Conservation (phyloP, 805 yeast genomes). For the Cyberlindnera bimundalis region DNA sequence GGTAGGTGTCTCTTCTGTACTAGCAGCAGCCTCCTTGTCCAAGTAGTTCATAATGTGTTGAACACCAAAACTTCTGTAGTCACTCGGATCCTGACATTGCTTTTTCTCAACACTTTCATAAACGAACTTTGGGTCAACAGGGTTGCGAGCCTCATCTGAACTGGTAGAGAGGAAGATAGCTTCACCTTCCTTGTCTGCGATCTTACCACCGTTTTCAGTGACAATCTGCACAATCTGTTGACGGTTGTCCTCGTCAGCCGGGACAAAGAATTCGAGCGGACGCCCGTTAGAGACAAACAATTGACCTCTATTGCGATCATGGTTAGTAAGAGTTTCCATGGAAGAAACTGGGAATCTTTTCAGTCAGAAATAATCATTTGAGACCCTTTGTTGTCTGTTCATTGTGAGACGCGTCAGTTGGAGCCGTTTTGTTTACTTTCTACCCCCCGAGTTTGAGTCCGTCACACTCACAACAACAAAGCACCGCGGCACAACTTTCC, state of each 20-base stretch:
- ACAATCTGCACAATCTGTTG: constrained; percentile 12
- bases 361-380: too few species aligned
- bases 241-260: constrained; percentile 21
- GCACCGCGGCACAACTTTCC: too few species aligned
- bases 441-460: too few species aligned
- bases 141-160: constrained; percentile 18
- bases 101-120: constrained; percentile 19
- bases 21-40: constrained; percentile 6
- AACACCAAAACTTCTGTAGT: constrained; percentile 16
- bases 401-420: neutral
- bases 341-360: neutral
- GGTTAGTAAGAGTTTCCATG: constrained; percentile 1
- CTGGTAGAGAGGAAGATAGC: constrained; percentile 21
- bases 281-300: constrained; percentile 7
- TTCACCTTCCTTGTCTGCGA: constrained; percentile 12
- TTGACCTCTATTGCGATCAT: neutral
- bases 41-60: constrained; percentile 11
- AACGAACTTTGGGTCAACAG: constrained; percentile 23
- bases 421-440: neutral
- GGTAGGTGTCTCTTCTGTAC: constrained; percentile 8
- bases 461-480: too few species aligned
- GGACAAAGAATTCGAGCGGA: constrained; percentile 23
- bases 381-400: too few species aligned
- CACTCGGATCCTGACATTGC: constrained; percentile 8
- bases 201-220: constrained; percentile 22